Evolutionary conservation across 2,329 filamentous ascomycete species (phyloP).

Genomic region (Penicillium expansum): DNA sequence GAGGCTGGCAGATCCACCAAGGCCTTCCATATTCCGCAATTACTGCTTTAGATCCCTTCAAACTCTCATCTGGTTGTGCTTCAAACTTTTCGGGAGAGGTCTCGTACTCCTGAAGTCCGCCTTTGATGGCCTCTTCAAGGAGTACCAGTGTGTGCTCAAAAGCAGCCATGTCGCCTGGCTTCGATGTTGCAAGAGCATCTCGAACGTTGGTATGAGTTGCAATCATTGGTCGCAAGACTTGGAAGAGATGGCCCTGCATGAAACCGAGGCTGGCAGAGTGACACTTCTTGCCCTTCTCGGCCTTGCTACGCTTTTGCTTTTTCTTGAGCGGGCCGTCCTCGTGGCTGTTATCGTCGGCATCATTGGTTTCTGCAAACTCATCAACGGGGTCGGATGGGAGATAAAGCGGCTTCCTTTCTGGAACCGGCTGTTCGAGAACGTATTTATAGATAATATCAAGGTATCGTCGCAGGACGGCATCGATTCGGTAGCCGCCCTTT

Average conservation of each 20-base stretch:
- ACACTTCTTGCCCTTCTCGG: constrained; percentile 46
- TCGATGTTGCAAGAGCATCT: constrained; percentile 71
- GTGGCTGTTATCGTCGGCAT: constrained; percentile 36
- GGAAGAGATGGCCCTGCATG: constrained; percentile 91
- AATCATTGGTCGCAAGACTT: constrained; percentile 80
- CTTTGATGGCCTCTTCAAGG: constrained; percentile 71
- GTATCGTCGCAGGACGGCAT: constrained; percentile 83
- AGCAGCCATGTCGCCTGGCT: constrained; percentile 67
- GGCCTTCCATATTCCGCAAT: constrained; percentile 73
- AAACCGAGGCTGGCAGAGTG: constrained; percentile 66
- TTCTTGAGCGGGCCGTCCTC: constrained; percentile 52
- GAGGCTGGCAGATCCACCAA: constrained; percentile 88
- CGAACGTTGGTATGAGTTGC: constrained; percentile 76
- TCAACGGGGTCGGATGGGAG: constrained; percentile 54
- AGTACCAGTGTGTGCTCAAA: constrained; percentile 74
- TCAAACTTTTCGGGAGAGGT: constrained; percentile 40
- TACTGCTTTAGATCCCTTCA: constrained; percentile 54
- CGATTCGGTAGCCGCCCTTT: constrained; percentile 80
- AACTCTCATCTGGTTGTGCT: constrained; percentile 33
- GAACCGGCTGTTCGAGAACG: constrained; percentile 64
- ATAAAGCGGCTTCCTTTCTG: constrained; percentile 69
- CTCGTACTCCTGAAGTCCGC: constrained; percentile 68
- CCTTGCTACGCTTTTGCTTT: constrained; percentile 40
- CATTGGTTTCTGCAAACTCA: constrained; percentile 19
- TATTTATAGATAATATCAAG: constrained; percentile 84